A percentile compares a stretch with the other conserved stretches of the same genome.
These are phyloP conservation scores for Epichloe aotearoae DNA, from an alignment of 2,329 filamentous ascomycete species.

Conservation along the genomic window DNA sequence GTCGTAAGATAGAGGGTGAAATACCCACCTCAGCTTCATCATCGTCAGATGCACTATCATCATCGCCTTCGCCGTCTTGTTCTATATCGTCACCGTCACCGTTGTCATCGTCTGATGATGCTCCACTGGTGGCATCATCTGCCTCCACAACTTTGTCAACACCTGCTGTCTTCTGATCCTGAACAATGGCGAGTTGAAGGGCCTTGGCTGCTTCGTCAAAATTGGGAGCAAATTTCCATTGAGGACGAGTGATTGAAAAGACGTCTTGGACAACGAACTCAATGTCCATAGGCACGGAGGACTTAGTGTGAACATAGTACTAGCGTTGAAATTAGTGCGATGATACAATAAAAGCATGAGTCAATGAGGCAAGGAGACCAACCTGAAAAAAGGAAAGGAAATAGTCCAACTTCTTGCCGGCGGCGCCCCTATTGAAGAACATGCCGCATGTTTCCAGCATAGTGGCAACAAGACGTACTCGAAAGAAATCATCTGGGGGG, in stretches of 20 bases:
- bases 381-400: constrained; percentile 92
- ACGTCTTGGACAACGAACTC: constrained; percentile 94
- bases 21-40: constrained; percentile 43
- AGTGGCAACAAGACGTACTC: constrained; percentile 78
- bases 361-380: constrained; percentile 5
- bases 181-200: constrained; percentile 77
- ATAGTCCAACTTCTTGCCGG: constrained; percentile 95
- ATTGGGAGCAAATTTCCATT: constrained; percentile 79
- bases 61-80: constrained; percentile 45
- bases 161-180: constrained; percentile 74
- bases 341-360: neutral
- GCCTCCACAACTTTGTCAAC: constrained; percentile 54
- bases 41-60: constrained; percentile 45
- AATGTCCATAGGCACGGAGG: constrained; percentile 85
- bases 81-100: constrained; percentile 54
- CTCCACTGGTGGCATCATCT: constrained; percentile 58
- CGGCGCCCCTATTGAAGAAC: constrained; percentile 91
- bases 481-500: constrained; percentile 91
- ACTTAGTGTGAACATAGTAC: constrained; percentile 91
- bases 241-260: constrained; percentile 69
- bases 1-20: neutral
- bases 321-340: constrained; percentile 17
- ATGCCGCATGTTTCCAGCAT: constrained; percentile 90
- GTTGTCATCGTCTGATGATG: constrained; percentile 64
- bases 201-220: constrained; percentile 70